These are phyloP conservation scores for Pilasporangium apinafurcum DNA, from an alignment of 352 stramenopile genomes.

Conservation along the genomic window DNA sequence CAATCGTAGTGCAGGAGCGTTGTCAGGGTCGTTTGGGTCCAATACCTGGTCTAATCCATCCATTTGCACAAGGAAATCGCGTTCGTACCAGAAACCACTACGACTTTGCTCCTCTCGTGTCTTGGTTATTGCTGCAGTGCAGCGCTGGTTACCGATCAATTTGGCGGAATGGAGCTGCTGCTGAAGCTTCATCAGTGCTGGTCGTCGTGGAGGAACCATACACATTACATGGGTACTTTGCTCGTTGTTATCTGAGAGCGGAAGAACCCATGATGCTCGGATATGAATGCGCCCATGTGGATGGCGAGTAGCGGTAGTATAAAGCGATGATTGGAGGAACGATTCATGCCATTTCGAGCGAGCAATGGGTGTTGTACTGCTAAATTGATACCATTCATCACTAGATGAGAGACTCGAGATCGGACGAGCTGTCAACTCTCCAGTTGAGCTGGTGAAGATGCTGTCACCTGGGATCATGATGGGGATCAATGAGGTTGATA, in stretches of 20 bases:
- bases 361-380: constrained; percentile 28
- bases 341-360: constrained; percentile 42
- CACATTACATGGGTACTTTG: background rate
- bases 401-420: constrained; percentile 37
- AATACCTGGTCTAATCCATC: constrained; percentile 21
- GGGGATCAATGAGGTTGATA: constrained; percentile 46
- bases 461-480: constrained; percentile 42
- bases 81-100: constrained; percentile 43
- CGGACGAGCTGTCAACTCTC: no score
- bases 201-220: constrained; percentile 5
- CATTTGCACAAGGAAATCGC: constrained; percentile 55
- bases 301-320: constrained; percentile 26
- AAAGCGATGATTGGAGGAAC: constrained; percentile 47
- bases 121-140: background rate
- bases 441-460: background rate
- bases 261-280: constrained; percentile 28
- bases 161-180: constrained; percentile 1
- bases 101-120: constrained; percentile 11
- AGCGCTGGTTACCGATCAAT: background rate
- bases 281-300: constrained; percentile 45
- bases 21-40: constrained; percentile 75
- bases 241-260: background rate
- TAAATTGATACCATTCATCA: constrained; percentile 77
- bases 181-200: background rate
- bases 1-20: constrained; percentile 38